Conservation (phyloP, 2,329 filamentous ascomycete species). For the Tolypocladium capitatum region DNA sequence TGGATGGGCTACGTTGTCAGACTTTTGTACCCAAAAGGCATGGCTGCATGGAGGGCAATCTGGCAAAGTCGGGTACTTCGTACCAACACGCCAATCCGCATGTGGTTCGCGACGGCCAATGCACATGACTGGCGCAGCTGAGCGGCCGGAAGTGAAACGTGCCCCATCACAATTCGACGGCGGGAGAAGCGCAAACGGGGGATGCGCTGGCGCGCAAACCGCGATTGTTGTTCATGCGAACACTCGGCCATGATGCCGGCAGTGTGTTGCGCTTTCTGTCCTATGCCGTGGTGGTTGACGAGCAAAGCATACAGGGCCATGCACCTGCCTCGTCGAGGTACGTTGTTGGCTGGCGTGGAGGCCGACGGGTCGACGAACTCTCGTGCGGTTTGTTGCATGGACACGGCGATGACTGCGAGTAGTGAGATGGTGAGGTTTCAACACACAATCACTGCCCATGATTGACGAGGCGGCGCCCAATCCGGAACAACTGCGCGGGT, state of each 20-base stretch:
- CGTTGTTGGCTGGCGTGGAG: too few species aligned
- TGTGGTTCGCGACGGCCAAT: constrained; percentile 1
- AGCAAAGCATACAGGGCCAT: too few species aligned
- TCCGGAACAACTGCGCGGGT: not conserved
- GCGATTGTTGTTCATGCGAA: not conserved
- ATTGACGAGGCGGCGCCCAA: not conserved
- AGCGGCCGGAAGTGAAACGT: constrained; percentile 4
- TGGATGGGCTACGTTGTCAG: not conserved
- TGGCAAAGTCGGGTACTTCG: not conserved
- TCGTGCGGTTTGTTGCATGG: not conserved
- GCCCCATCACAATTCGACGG: constrained; percentile 4
- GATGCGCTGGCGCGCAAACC: not conserved
- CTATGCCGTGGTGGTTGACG: not conserved
- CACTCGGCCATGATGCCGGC: not conserved
- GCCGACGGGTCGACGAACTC: not conserved
- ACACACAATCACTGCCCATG: not conserved
- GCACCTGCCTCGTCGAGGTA: too few species aligned
- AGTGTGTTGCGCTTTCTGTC: not conserved
- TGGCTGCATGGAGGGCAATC: not conserved
- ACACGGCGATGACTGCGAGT: not conserved
- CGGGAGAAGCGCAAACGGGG: not conserved
- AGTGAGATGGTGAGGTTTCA: too few species aligned
- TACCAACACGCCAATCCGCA: constrained; percentile 1
- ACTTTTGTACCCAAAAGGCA: not conserved
- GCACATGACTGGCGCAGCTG: constrained; percentile 1